Evolutionary conservation across 345 rosid genomes (phyloP).

Genomic region (Populus tremula): DNA sequence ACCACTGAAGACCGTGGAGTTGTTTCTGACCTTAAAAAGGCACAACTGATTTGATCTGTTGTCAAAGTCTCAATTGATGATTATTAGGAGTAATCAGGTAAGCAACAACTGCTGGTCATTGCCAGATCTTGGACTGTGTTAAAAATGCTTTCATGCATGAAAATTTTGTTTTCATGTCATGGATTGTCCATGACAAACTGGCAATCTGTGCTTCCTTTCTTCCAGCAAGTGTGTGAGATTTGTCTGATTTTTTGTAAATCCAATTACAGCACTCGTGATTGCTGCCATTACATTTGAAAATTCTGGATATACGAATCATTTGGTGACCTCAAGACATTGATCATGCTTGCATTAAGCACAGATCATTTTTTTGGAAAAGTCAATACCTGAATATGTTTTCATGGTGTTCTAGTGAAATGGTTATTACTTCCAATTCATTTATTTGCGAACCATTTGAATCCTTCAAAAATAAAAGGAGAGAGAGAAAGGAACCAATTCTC

Average conservation of each 20-base stretch:
- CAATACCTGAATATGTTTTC: not conserved
- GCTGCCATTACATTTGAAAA: not conserved
- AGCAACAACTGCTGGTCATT: conserved; percentile 12
- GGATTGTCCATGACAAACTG: not conserved
- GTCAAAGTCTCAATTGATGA: conserved; percentile 1
- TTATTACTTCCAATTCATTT: not conserved
- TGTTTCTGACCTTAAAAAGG: conserved; percentile 57
- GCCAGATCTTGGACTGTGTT: conserved; percentile 1
- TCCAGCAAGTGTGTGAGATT: not conserved
- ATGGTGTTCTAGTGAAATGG: not conserved
- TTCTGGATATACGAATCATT: not conserved
- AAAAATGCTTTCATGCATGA: not conserved
- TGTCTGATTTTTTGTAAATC: not conserved
- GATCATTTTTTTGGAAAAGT: not conserved
- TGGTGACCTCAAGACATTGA: not conserved
- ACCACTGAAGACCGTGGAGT: conserved; percentile 60
- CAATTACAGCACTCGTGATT: not conserved
- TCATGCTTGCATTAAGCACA: not conserved
- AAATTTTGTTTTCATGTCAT: not conserved
- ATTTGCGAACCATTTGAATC: not conserved
- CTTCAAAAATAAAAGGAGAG: not conserved
- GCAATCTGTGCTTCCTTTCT: not conserved
- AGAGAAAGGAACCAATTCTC: not conserved
- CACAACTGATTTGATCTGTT: conserved; percentile 41
- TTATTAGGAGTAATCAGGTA: conserved; percentile 19